phyloP scores from a whole-genome alignment of 1,284 basidiomycete species.

The Ganoderma leucocontextum region DNA sequence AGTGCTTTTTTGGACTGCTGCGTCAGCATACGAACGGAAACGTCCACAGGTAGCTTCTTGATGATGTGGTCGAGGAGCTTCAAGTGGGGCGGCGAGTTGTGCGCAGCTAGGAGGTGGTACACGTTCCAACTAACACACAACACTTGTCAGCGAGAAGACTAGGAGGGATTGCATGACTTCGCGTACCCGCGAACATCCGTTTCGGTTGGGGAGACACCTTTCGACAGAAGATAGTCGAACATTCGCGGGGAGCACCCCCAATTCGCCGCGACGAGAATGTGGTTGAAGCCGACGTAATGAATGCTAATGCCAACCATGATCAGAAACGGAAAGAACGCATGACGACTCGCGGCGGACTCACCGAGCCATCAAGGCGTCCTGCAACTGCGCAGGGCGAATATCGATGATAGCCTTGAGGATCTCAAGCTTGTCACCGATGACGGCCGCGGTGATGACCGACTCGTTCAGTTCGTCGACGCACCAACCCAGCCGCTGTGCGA shows the following conservation, averaged over 20 bases:
- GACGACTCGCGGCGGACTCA: conserved; percentile 34
- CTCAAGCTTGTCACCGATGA: conserved; percentile 46
- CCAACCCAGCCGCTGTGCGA: conserved; percentile 61
- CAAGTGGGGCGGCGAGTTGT: conserved; percentile 34
- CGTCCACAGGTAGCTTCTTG: conserved; percentile 56
- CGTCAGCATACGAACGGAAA: conserved; percentile 49
- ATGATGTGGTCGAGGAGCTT: conserved; percentile 52
- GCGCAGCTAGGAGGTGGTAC: conserved; percentile 54
- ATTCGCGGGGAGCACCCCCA: conserved; percentile 41
- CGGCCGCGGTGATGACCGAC: conserved; percentile 54
- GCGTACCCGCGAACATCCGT: conserved; percentile 55
- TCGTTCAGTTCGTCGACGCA: conserved; percentile 53
- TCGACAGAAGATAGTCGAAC: conserved; percentile 59
- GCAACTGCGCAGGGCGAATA: conserved; percentile 50
- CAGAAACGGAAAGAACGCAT: not conserved
- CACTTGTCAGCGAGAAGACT: conserved; percentile 6
- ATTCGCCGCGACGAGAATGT: conserved; percentile 52
- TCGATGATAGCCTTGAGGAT: conserved; percentile 52
- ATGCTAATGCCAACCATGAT: conserved; percentile 41
- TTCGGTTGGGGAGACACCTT: conserved; percentile 53
- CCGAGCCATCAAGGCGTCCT: conserved; percentile 50
- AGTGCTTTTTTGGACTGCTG: conserved; percentile 53
- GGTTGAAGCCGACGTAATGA: conserved; percentile 55
- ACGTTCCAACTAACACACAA: conserved; percentile 56
- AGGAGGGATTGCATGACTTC: not conserved